These are phyloP conservation scores for Amphicarpaea edgeworthii DNA, from an alignment of 306 rosid species.

Conservation along the genomic window DNA sequence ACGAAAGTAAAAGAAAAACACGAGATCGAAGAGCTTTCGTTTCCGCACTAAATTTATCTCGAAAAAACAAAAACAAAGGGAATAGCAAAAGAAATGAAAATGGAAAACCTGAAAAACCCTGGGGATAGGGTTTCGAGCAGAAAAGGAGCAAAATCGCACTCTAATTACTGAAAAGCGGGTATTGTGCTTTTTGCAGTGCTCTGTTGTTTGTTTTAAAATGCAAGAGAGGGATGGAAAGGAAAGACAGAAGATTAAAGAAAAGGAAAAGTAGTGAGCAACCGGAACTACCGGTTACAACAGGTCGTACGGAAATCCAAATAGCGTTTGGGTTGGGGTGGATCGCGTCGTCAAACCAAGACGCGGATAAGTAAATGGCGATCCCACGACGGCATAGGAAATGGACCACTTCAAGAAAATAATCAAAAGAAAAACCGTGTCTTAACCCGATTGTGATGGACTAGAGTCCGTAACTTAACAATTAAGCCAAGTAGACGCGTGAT, in stretches of 20 bases:
- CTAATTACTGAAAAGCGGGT: slow-evolving; percentile 27
- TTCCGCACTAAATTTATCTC: background rate
- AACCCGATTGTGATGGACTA: background rate
- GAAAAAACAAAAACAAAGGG: background rate
- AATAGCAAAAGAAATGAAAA: slow-evolving; percentile 6
- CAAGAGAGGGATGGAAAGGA: background rate
- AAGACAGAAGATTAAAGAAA: background rate
- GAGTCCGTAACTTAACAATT: background rate
- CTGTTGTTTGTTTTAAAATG: slow-evolving; percentile 23
- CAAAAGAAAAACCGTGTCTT: background rate
- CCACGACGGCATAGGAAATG: background rate
- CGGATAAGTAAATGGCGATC: slow-evolving; percentile 34
- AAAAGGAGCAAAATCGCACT: slow-evolving; percentile 47
- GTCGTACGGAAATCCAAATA: too few species aligned
- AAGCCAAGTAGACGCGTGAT: background rate
- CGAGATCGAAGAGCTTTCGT: slow-evolving; percentile 1
- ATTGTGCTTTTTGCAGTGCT: background rate
- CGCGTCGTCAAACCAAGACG: slow-evolving; percentile 19
- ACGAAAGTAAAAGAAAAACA: background rate
- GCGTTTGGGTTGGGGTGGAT: slow-evolving; percentile 31
- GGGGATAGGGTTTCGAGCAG: slow-evolving; percentile 38
- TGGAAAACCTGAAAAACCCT: slow-evolving; percentile 56
- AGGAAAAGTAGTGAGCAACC: slow-evolving; percentile 21
- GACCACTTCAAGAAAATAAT: background rate
- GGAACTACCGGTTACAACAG: slow-evolving; percentile 48